phyloP scores from a whole-genome alignment of 2,329 filamentous ascomycete species.

The Monilinia polystroma region DNA sequence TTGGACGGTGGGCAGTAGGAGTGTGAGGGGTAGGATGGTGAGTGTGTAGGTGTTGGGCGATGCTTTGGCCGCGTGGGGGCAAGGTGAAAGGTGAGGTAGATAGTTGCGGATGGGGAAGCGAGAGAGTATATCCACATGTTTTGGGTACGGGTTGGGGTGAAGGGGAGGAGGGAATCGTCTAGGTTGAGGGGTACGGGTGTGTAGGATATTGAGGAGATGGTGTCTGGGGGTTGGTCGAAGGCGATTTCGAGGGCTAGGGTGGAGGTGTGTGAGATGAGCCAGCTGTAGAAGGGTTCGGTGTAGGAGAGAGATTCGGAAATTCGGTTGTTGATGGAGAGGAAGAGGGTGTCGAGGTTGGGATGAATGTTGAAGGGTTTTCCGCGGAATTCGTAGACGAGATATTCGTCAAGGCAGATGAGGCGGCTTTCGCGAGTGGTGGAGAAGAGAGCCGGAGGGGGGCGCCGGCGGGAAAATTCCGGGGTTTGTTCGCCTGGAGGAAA shows the following conservation, averaged over 20 bases:
- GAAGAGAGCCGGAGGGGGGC: neutral
- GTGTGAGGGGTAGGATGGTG: neutral
- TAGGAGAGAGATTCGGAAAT: neutral
- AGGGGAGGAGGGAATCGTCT: neutral
- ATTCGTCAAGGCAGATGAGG: slow-evolving; percentile 13
- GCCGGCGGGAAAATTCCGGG: neutral
- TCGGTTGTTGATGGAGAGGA: neutral
- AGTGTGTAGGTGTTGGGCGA: neutral
- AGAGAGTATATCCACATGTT: slow-evolving; percentile 3
- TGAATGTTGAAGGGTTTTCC: slow-evolving; percentile 5
- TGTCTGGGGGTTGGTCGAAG: neutral
- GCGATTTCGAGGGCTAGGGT: slow-evolving; percentile 11
- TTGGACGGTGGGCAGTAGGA: neutral
- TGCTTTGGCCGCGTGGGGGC: neutral
- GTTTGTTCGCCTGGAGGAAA: neutral
- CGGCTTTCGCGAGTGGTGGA: slow-evolving; percentile 3
- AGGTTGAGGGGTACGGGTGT: neutral
- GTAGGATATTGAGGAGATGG: neutral
- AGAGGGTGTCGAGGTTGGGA: neutral
- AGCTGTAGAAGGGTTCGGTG: neutral
- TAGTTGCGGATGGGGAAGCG: neutral
- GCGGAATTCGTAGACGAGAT: neutral
- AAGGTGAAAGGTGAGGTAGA: neutral
- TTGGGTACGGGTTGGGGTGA: neutral
- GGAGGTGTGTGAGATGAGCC: slow-evolving; percentile 7